phyloP scores from a whole-genome alignment of 2,329 filamentous ascomycete genomes.

The Fusarium dimerum region DNA sequence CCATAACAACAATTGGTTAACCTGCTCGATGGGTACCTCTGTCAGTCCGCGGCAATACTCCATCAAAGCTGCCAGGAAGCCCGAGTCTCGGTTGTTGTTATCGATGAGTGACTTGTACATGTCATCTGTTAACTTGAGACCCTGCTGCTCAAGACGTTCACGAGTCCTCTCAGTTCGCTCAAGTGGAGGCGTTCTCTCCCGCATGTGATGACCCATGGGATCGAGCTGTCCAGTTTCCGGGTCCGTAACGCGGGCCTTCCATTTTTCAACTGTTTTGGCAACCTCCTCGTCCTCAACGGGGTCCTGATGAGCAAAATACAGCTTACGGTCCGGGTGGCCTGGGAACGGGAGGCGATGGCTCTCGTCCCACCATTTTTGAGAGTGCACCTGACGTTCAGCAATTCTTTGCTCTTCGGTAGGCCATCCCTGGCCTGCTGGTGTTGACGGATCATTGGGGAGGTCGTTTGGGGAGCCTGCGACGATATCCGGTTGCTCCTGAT shows the following conservation, averaged over 20 bases:
- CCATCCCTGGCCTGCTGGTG: background rate
- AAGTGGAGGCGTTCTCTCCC: conserved; percentile 15
- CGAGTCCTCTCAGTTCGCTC: conserved; percentile 10
- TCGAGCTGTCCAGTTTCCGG: background rate
- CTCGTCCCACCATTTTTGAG: conserved; percentile 7
- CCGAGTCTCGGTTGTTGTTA: conserved; percentile 6
- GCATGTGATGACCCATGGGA: conserved; percentile 9
- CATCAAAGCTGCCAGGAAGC: conserved; percentile 9
- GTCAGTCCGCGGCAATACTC: conserved; percentile 9
- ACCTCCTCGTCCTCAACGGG: conserved; percentile 3
- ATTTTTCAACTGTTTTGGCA: background rate
- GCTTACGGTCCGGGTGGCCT: conserved; percentile 11
- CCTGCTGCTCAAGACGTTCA: conserved; percentile 5
- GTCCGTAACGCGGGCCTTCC: background rate
- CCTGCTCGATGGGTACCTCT: conserved; percentile 9
- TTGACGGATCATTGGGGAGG: no score
- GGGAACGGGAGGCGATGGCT: background rate
- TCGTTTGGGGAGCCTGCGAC: background rate
- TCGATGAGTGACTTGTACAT: conserved; percentile 10
- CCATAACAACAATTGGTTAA: conserved; percentile 8
- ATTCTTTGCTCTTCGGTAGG: background rate
- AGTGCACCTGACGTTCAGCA: background rate
- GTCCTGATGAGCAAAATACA: conserved; percentile 7
- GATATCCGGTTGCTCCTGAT: background rate
- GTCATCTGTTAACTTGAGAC: background rate